These are phyloP conservation scores for Scenedesmus sp. DNA, from an alignment of 163 green algal genomes.

Conservation along the genomic window DNA sequence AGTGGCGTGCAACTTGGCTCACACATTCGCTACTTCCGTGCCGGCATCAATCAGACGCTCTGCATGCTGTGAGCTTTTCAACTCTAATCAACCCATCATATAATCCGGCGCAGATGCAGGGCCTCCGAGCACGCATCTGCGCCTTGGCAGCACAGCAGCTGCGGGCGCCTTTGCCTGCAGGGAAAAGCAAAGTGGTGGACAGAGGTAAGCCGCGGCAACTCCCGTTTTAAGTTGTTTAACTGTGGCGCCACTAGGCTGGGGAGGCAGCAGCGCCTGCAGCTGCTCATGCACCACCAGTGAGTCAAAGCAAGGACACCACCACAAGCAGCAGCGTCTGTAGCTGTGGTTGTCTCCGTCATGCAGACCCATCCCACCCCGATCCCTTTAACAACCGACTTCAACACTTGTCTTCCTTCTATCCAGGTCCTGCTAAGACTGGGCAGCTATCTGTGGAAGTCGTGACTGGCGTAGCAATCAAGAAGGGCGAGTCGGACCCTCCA, in stretches of 20 bases:
- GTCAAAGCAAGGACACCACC: not conserved
- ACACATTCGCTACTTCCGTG: not conserved
- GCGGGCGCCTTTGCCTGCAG: conserved; percentile 48
- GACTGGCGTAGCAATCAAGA: conserved; percentile 70
- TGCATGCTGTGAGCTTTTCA: not conserved
- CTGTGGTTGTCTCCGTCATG: not conserved
- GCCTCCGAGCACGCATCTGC: conserved; percentile 55
- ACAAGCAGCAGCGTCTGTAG: not conserved
- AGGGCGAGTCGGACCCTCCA: conserved; percentile 70
- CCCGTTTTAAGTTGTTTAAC: not conserved
- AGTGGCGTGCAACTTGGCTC: no score
- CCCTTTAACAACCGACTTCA: not conserved
- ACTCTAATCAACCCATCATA: not conserved
- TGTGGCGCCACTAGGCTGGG: not conserved
- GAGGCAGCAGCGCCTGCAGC: not conserved
- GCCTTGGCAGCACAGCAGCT: conserved; percentile 57
- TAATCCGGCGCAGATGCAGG: conserved; percentile 48
- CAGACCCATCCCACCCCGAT: not conserved
- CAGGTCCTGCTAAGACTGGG: conserved; percentile 65
- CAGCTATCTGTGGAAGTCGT: conserved; percentile 63
- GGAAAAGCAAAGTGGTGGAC: conserved; percentile 62
- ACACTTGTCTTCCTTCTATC: not conserved
- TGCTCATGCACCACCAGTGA: not conserved
- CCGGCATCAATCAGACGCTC: not conserved
- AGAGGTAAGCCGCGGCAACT: conserved; percentile 54